Conservation (phyloP, 2,329 filamentous ascomycete species). For the Cercospora sesami region DNA sequence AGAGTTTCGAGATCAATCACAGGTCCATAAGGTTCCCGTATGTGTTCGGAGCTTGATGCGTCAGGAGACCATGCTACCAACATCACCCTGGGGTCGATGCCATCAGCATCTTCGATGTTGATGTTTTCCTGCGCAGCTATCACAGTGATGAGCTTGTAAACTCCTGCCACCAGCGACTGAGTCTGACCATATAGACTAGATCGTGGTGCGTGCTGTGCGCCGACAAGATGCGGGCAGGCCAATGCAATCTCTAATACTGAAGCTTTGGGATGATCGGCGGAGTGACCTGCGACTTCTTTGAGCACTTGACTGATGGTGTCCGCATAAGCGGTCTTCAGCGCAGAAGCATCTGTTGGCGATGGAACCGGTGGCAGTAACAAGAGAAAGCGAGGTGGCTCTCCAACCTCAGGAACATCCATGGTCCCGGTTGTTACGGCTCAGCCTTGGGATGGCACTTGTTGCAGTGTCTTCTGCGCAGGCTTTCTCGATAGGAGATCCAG, state of each 20-base stretch:
- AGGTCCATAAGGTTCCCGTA: conserved; percentile 48
- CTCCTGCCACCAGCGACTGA: conserved; percentile 70
- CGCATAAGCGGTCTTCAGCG: conserved; percentile 47
- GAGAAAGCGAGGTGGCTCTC: conserved; percentile 39
- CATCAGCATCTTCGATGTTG: conserved; percentile 65
- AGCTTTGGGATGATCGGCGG: conserved; percentile 33
- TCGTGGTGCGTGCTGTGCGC: conserved; percentile 51
- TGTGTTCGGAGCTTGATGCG: conserved; percentile 6
- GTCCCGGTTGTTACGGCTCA: not conserved
- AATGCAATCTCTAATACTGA: conserved; percentile 62
- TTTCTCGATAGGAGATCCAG: not conserved
- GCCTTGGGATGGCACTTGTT: not conserved
- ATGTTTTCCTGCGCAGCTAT: conserved; percentile 66
- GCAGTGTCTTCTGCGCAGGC: not conserved
- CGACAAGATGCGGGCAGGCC: conserved; percentile 61
- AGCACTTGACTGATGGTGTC: conserved; percentile 46
- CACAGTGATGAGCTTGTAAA: conserved; percentile 76
- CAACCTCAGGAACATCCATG: conserved; percentile 19
- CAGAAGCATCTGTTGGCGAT: conserved; percentile 41
- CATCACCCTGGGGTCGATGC: conserved; percentile 74
- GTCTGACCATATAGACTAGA: conserved; percentile 64
- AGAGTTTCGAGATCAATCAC: conserved; percentile 53
- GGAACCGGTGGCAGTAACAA: conserved; percentile 50
- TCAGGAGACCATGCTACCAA: conserved; percentile 63
- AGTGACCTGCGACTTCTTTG: conserved; percentile 43